Base-by-base conservation (phyloP, 2,329 filamentous ascomycete genomes). In the Mariannaea elegans region DNA sequence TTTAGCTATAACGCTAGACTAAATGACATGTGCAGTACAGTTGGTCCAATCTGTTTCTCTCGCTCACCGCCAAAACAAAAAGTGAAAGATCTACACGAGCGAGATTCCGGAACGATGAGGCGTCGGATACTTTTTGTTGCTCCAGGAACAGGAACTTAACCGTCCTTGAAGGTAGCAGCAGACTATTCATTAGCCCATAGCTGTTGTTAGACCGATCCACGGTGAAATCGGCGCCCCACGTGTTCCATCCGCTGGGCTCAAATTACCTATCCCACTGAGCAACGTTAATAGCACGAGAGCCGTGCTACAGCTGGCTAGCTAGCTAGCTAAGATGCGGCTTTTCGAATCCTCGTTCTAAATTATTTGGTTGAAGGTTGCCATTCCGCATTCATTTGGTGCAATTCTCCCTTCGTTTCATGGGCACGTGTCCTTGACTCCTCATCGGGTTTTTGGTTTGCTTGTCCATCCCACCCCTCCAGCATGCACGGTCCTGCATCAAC, bases 171-270 rank as follows among this genome's bases (percentile, higher is more conserved):
- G n/a, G n/a, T n/a, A n/a, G n/a, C n/a, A n/a, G n/a, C 18, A 19
- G 16, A 42, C 38, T 21, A 9, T 13, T 19, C 38, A 14, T 49
- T 41, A 38, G 50, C 32, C 19, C 21, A 31, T 21, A 31, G 36
- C 51, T 51, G 51, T 34, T 41, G 51, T 64, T n/a, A 34, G 19
- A 47, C 16, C 34, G 48, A 38, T 27, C 21, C 19, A 36, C 27
- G 34, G 44, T 29, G 42, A 16, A 42, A 12, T 39, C 50, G 39
- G 24, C 24, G 36, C 56, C 59, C 59, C 62, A 57, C 62, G 62
- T 64, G 62, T 63, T 49, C 38, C 48, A 63, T 46, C 53, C 59
- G 59, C 62, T 57, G 59, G 62, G 51, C 27, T 60, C 21, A 24
- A 41, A 23, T 44, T 47, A 52, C 48, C 31, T 44, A 27, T 29